phyloP scores from a whole-genome alignment of 2,329 filamentous ascomycete genomes.

The Pseudocercospora fijiensis region DNA sequence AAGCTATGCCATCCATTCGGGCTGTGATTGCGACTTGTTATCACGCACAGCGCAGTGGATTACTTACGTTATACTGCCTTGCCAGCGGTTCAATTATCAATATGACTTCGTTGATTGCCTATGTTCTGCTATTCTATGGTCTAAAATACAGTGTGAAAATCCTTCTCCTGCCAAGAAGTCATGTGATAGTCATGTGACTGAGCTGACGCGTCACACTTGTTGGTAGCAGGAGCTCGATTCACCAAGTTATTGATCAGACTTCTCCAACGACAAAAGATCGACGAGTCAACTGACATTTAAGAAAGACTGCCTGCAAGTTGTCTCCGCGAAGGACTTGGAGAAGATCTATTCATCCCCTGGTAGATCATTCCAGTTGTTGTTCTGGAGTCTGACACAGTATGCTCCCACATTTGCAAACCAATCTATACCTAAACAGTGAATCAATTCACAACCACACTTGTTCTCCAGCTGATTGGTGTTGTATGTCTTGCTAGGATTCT shows the following conservation, averaged over 20 bases:
- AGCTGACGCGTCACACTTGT: background rate
- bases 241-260: background rate
- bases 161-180: no score
- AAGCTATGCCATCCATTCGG: background rate
- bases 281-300: background rate
- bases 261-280: background rate
- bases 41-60: no score
- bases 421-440: no score
- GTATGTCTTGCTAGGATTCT: background rate
- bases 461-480: background rate
- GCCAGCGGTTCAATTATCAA: no score
- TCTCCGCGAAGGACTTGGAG: background rate
- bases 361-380: background rate
- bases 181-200: no score
- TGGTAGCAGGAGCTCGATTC: background rate
- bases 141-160: no score
- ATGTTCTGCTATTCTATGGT: no score
- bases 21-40: background rate
- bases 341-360: no score
- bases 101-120: no score
- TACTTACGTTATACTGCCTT: no score
- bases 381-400: background rate
- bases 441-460: background rate
- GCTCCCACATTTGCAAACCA: background rate
- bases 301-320: background rate